A percentile compares a stretch with the other conserved stretches of the same genome.
These are phyloP conservation scores for Hyphopichia homilentoma DNA, from an alignment of 805 yeast species.

Conservation along the genomic window DNA sequence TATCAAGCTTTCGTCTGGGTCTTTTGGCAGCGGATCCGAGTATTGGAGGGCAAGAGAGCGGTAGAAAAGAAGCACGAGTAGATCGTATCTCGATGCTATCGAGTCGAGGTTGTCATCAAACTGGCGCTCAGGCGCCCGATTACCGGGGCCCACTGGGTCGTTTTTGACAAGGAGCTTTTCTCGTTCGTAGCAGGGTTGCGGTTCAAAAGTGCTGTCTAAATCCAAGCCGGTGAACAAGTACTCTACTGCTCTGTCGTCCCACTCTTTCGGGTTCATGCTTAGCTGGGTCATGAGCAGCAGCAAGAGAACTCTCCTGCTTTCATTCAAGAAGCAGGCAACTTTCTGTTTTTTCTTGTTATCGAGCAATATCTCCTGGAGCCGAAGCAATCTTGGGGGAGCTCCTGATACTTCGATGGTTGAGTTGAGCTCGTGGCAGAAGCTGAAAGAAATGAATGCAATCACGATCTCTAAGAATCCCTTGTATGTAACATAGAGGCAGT, in stretches of 20 bases:
- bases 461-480: constrained; percentile 10
- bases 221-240: constrained; percentile 26
- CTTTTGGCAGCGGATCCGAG: background rate
- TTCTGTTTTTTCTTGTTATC: background rate
- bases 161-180: constrained; percentile 21
- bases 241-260: constrained; percentile 30
- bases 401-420: constrained; percentile 5
- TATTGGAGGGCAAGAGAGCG: constrained; percentile 6
- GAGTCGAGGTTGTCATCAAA: constrained; percentile 25
- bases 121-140: constrained; percentile 4
- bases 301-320: constrained; percentile 5
- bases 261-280: constrained; percentile 15
- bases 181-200: constrained; percentile 21
- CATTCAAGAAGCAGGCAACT: background rate
- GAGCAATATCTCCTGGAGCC: background rate
- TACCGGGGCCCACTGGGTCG: no score
- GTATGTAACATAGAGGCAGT: constrained; percentile 21
- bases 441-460: constrained; percentile 13
- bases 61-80: constrained; percentile 14
- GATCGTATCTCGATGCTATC: constrained; percentile 21
- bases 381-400: no score
- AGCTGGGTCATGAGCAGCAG: constrained; percentile 18
- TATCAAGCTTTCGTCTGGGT: background rate
- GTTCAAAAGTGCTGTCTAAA: constrained; percentile 8
- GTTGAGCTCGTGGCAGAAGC: constrained; percentile 15